Conservation (phyloP, 106 monocot genomes). For the Iris macrosiphon region DNA sequence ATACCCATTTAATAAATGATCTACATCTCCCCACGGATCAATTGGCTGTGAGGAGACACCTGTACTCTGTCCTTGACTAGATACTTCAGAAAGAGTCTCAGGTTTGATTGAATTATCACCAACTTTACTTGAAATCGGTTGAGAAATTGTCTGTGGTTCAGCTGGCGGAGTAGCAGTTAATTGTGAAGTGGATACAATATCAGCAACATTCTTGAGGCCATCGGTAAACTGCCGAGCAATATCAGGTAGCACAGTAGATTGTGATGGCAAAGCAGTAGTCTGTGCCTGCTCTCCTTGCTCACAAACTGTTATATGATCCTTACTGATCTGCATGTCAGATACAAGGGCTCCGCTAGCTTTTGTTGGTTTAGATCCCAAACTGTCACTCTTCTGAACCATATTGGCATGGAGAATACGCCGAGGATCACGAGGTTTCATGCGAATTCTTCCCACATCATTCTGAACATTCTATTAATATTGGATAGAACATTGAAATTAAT, state of each 20-base stretch:
- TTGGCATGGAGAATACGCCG: constrained; percentile 70
- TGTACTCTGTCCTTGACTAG: constrained; percentile 5
- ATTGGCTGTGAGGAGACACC: constrained; percentile 12
- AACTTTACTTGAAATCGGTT: constrained; percentile 13
- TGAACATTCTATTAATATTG: constrained; percentile 30
- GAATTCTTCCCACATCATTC: constrained; percentile 39
- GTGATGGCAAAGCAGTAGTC: constrained; percentile 12
- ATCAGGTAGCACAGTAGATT: constrained; percentile 12
- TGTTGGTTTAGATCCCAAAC: constrained; percentile 13
- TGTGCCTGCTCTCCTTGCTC: constrained; percentile 40
- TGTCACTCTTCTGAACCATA: constrained; percentile 29
- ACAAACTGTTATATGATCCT: constrained; percentile 18
- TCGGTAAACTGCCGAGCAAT: constrained; percentile 20
- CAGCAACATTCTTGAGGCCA: constrained; percentile 18
- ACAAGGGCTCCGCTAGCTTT: constrained; percentile 19
- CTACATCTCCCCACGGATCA: constrained; percentile 68
- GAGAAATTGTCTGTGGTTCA: constrained; percentile 13
- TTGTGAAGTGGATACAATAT: constrained; percentile 25
- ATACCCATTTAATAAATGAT: constrained; percentile 86
- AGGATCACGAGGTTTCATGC: constrained; percentile 97
- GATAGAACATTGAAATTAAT: too few relatives aligned
- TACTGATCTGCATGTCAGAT: constrained; percentile 12
- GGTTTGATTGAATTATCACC: constrained; percentile 19
- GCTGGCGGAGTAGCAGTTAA: neutral
- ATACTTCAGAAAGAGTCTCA: constrained; percentile 11